phyloP scores from a whole-genome alignment of 2,329 filamentous ascomycete genomes.

The Gnomoniopsis smithogilvyi region DNA sequence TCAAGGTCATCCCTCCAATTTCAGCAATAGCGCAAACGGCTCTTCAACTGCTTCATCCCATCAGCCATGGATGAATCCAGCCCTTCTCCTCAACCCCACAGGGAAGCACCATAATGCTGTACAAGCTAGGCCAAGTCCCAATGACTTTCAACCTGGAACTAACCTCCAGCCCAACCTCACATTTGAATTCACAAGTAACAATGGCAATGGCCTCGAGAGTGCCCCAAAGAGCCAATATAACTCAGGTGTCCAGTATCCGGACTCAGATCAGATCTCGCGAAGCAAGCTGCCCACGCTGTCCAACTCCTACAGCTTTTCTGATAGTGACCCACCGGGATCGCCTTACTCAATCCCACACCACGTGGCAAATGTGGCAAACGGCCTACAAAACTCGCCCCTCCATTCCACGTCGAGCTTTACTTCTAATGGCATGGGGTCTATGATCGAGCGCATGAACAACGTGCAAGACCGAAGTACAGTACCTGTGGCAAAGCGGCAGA shows the following conservation, averaged over 20 bases:
- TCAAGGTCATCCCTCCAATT: conserved; percentile 26
- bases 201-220: not conserved
- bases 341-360: not conserved
- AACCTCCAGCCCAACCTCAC: conserved; percentile 29
- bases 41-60: conserved; percentile 2
- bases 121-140: conserved; percentile 21
- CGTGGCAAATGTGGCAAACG: not conserved
- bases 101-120: conserved; percentile 24
- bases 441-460: conserved; percentile 75
- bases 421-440: conserved; percentile 47
- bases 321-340: not conserved
- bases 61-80: conserved; percentile 37
- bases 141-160: conserved; percentile 23
- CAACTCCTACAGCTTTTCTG: not conserved
- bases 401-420: not conserved
- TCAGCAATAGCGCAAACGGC: not conserved
- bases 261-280: conserved; percentile 22
- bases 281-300: not conserved
- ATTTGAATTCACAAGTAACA: conserved; percentile 30
- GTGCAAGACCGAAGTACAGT: conserved; percentile 62
- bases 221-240: not conserved
- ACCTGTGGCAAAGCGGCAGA: conserved; percentile 65
- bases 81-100: conserved; percentile 38
- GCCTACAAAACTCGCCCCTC: not conserved
- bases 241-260: not conserved